phyloP scores from a whole-genome alignment of 805 yeast species.

The Ogataea dorogensis region DNA sequence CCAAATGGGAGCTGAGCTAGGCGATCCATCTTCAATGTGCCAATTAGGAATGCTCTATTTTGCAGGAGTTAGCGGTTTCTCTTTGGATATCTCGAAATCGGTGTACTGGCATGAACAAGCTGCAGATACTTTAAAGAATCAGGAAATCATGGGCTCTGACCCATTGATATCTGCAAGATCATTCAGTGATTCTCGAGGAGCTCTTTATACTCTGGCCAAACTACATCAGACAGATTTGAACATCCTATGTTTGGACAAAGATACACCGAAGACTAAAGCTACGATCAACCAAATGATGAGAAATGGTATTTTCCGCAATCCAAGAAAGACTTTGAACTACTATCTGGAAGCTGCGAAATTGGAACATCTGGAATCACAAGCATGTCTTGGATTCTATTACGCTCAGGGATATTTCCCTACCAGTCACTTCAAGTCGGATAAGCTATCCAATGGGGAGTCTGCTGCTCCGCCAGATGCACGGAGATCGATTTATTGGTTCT shows the following conservation, averaged over 20 bases:
- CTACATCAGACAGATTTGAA: slow-evolving; percentile 35
- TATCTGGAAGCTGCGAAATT: slow-evolving; percentile 59
- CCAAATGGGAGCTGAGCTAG: slow-evolving; percentile 58
- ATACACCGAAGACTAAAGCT: slow-evolving; percentile 32
- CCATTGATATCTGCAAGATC: slow-evolving; percentile 35
- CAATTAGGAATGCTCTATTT: slow-evolving; percentile 66
- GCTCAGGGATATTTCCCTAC: slow-evolving; percentile 57
- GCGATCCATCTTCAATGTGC: slow-evolving; percentile 68
- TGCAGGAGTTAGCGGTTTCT: slow-evolving; percentile 36
- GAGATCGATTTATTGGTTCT: slow-evolving; percentile 71
- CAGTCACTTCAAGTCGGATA: slow-evolving; percentile 33
- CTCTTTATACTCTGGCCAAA: slow-evolving; percentile 36
- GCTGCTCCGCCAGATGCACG: slow-evolving; percentile 47
- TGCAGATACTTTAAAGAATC: slow-evolving; percentile 24
- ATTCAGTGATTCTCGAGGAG: slow-evolving; percentile 34
- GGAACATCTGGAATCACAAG: slow-evolving; percentile 66
- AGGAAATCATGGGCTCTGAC: slow-evolving; percentile 31
- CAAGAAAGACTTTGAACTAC: slow-evolving; percentile 45
- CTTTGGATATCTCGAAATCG: slow-evolving; percentile 28
- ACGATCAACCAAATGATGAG: slow-evolving; percentile 34
- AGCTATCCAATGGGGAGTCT: slow-evolving; percentile 23
- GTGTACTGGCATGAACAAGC: slow-evolving; percentile 32
- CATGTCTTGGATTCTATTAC: slow-evolving; percentile 67
- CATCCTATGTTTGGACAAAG: slow-evolving; percentile 29
- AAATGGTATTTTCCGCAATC: slow-evolving; percentile 35